phyloP scores from a whole-genome alignment of 768 basidiomycete genomes.

The Lactifluus hygrophoroides region DNA sequence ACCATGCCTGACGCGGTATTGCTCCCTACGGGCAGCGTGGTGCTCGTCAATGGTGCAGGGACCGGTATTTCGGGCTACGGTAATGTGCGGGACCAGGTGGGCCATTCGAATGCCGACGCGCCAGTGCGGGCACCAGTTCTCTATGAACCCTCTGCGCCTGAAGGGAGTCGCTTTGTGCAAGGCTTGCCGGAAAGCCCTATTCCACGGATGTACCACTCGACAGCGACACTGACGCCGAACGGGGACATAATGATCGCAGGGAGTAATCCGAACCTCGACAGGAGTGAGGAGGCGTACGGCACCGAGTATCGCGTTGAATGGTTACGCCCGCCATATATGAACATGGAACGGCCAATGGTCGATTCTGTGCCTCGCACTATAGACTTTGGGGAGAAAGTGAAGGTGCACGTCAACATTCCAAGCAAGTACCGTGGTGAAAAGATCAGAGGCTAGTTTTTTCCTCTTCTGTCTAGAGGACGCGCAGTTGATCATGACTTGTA shows the following conservation, averaged over 20 bases:
- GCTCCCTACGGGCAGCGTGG: constrained; percentile 64
- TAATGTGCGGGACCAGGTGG: constrained; percentile 61
- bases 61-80: constrained; percentile 73
- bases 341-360: constrained; percentile 44
- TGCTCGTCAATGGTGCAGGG: constrained; percentile 70
- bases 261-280: constrained; percentile 76
- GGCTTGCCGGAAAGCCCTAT: constrained; percentile 60
- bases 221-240: constrained; percentile 65
- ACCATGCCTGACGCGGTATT: constrained; percentile 77
- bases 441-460: constrained; percentile 40
- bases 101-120: constrained; percentile 69
- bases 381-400: constrained; percentile 37
- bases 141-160: constrained; percentile 50
- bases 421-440: constrained; percentile 30
- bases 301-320: constrained; percentile 89
- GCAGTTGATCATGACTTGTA: constrained; percentile 23
- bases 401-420: constrained; percentile 38
- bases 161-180: constrained; percentile 47
- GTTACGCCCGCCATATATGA: constrained; percentile 78
- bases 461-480: too few relatives aligned
- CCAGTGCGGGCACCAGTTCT: constrained; percentile 61
- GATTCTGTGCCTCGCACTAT: constrained; percentile 29
- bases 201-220: constrained; percentile 75
- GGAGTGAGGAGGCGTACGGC: constrained; percentile 61
- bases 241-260: constrained; percentile 74